A percentile compares a stretch with the other conserved stretches of the same genome.
Conservation (phyloP, 2,329 filamentous ascomycete species). For the Tolypocladium tropicale region DNA sequence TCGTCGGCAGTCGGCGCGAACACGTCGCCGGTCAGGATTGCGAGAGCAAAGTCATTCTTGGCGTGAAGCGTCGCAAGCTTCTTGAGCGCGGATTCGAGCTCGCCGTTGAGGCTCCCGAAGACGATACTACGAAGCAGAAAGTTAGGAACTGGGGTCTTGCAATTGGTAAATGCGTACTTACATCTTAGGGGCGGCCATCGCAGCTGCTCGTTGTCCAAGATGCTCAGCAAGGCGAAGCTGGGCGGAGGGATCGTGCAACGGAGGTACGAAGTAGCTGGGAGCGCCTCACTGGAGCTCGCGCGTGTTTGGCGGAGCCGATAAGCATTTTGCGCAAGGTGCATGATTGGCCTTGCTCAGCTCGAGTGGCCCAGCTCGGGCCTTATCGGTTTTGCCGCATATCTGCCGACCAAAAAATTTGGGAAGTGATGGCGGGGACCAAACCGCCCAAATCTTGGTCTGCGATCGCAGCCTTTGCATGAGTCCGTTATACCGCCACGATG, state of each 20-base stretch:
- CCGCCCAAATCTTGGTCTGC: conserved; percentile 1
- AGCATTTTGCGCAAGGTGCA: conserved; percentile 19
- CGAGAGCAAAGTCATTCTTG: conserved; percentile 83
- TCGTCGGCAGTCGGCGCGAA: conserved; percentile 56
- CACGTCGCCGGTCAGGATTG: conserved; percentile 73
- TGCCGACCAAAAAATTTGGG: conserved; percentile 23
- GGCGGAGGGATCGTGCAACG: too few species aligned
- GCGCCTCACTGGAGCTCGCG: neutral
- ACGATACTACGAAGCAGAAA: conserved; percentile 49
- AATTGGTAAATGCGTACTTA: conserved; percentile 15
- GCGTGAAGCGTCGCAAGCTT: conserved; percentile 73
- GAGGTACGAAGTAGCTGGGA: conserved; percentile 1
- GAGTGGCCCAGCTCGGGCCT: conserved; percentile 11
- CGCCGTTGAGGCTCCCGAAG: conserved; percentile 72
- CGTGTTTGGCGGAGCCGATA: conserved; percentile 13
- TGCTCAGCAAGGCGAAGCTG: neutral
- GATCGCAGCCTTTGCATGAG: conserved; percentile 12
- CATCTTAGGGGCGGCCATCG: conserved; percentile 40
- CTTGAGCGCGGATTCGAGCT: conserved; percentile 62
- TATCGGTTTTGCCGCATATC: conserved; percentile 25
- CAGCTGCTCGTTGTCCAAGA: neutral
- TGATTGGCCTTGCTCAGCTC: conserved; percentile 18
- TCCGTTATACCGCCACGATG: conserved; percentile 36
- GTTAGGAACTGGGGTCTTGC: neutral
- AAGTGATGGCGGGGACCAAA: conserved; percentile 17